A percentile compares a stretch with the other conserved stretches of the same genome.
These are phyloP conservation scores for Penicillium chermesinum DNA, from an alignment of 495 filamentous ascomycete species.

Conservation along the genomic window DNA sequence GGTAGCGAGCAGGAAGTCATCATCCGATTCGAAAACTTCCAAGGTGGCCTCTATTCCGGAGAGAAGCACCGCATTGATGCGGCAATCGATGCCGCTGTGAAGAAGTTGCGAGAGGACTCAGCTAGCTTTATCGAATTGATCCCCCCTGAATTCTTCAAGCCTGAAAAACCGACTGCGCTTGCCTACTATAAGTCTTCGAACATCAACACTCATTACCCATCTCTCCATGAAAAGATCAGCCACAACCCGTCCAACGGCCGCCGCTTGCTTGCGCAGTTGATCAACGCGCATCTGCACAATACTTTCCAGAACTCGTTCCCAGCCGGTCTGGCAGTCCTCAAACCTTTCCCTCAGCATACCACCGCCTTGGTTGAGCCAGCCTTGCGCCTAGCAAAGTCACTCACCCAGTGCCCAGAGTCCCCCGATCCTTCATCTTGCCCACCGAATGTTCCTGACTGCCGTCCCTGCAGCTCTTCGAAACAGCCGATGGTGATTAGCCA, in stretches of 20 bases:
- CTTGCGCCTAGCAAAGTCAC: constrained; percentile 61
- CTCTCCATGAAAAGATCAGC: constrained; percentile 57
- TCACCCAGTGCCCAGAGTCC: constrained; percentile 65
- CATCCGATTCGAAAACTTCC: constrained; percentile 68
- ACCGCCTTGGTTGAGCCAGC: constrained; percentile 66
- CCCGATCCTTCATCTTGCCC: constrained; percentile 78
- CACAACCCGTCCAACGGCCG: constrained; percentile 54
- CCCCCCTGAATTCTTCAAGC: constrained; percentile 51
- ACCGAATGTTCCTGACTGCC: constrained; percentile 69
- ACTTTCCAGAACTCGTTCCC: constrained; percentile 78
- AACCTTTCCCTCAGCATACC: constrained; percentile 68
- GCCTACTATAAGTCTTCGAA: constrained; percentile 70
- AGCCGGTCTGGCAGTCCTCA: constrained; percentile 70
- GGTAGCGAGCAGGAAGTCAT: constrained; percentile 63
- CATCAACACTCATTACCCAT: constrained; percentile 57
- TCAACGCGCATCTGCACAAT: constrained; percentile 80
- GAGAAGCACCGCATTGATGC: constrained; percentile 59
- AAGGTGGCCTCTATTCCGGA: constrained; percentile 68
- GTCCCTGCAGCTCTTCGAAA: constrained; percentile 55
- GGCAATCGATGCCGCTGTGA: constrained; percentile 61
- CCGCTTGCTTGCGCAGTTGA: constrained; percentile 60
- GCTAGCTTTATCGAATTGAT: constrained; percentile 57
- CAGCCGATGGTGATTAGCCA: constrained; percentile 54
- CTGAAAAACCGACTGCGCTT: constrained; percentile 62
- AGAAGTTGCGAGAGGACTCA: constrained; percentile 48